Evolutionary conservation across 768 basidiomycete species (phyloP), one percentile per base, ranked within the genome.

Genomic region (Leccinellum luteum): DNA sequence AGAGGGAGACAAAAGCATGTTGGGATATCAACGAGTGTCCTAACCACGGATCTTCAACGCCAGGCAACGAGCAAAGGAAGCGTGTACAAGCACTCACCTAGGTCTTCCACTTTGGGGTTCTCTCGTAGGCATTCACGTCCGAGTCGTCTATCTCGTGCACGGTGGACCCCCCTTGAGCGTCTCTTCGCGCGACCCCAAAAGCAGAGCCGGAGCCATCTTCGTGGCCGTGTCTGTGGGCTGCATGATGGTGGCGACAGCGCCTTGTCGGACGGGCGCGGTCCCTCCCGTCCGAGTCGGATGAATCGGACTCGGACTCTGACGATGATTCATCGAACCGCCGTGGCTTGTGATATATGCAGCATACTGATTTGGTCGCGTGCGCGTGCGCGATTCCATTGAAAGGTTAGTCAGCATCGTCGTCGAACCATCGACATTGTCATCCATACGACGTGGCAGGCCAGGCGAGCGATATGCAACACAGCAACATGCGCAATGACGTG

Each of bases 261-360:
- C 56, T 52, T 34, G 47, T 49, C 13, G 60, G 58, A 34, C 54
- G 66, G 9, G 63, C 66, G 10, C 47, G 62, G 21, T 59, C 63
- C 19, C 35, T 53, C 13, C 31, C 8, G 31, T 59, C 58, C 23
- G 69, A 66, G n/a, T 70, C 72, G 0, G 72, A 66, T 35, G 74
- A 57, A 4, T 27, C 52, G 2, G 83, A 80, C 48, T 81, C 85
- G 0, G 82, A 83, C 43, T 82, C 81, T 32, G 85, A 85, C 0
- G 86, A 90, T 1, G 92, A 93, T 67, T 94, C 92, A 73, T 92
- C 92, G 60, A 92, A 94, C 51, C 67, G 75, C 55, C 82, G 80
- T 1, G 89, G 87, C 68, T 88, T 90, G 69, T 94, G 92, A 96
- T 66, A 96, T 66, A 98, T 96, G 71, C 94, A 98, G 70, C 25